These are phyloP conservation scores for Fraxinus paxiana DNA, from an alignment of 305 asterid species.

Conservation along the genomic window DNA sequence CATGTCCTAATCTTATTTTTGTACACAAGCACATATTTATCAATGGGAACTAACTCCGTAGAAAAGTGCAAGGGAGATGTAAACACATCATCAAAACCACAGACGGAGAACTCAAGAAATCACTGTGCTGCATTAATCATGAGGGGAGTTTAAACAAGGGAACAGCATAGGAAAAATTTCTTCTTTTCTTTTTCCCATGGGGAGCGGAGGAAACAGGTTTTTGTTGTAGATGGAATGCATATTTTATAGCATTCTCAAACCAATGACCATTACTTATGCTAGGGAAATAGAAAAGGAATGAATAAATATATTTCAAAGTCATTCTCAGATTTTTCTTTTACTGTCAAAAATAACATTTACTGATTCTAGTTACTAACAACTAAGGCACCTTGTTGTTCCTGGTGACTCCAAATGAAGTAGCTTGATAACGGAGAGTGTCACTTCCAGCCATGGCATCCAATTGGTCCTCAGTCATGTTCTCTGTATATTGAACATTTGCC, in stretches of 20 bases:
- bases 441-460: conserved; percentile 99
- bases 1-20: background rate
- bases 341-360: background rate
- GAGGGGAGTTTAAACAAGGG: background rate
- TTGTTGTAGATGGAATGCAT: background rate
- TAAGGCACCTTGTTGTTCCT: conserved; percentile 84
- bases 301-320: background rate
- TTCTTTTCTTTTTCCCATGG: background rate
- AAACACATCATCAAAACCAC: background rate
- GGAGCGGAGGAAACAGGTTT: background rate
- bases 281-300: background rate
- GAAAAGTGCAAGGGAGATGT: background rate
- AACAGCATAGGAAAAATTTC: background rate
- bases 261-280: background rate
- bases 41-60: background rate
- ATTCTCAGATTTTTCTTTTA: background rate
- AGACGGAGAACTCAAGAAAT: background rate
- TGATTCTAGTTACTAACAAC: conserved; percentile 1
- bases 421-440: conserved; percentile 97
- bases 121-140: background rate
- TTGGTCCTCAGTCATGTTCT: conserved; percentile 99
- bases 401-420: conserved; percentile 86
- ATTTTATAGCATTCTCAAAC: background rate
- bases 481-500: conserved; percentile 98
- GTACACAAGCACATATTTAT: background rate